A percentile compares a stretch with the other conserved stretches of the same genome.
These are phyloP conservation scores for Mucor lusitanicus DNA, from an alignment of 371 early-diverging fungal species.

Conservation along the genomic window DNA sequence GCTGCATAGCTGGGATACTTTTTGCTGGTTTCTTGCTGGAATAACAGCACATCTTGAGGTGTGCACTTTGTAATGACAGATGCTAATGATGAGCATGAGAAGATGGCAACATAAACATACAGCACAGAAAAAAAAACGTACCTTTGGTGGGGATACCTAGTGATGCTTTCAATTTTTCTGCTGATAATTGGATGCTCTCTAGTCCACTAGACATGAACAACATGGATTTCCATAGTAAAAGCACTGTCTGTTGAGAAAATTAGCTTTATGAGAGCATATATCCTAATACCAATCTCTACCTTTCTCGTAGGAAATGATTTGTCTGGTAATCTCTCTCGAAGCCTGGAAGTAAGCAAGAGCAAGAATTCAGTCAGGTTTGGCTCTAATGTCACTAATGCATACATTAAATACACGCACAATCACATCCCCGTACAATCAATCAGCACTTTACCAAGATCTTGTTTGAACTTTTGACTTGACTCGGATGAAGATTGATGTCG, in stretches of 20 bases:
- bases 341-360: slow-evolving; percentile 48
- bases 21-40: slow-evolving; percentile 54
- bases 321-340: slow-evolving; percentile 1
- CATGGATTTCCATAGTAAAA: slow-evolving; percentile 66
- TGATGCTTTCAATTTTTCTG: slow-evolving; percentile 16
- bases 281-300: slow-evolving; percentile 34
- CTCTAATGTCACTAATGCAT: not conserved
- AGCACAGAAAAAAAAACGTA: not conserved
- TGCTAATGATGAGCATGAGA: not conserved
- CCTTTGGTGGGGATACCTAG: not conserved
- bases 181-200: slow-evolving; percentile 31
- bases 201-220: slow-evolving; percentile 65
- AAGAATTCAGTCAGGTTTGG: slow-evolving; percentile 52
- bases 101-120: not conserved
- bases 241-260: slow-evolving; percentile 28
- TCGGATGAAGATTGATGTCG: slow-evolving; percentile 30
- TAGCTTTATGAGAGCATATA: slow-evolving; percentile 35
- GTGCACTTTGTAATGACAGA: slow-evolving; percentile 53
- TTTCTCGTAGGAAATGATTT: slow-evolving; percentile 78
- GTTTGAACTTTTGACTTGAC: slow-evolving; percentile 22
- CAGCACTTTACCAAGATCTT: slow-evolving; percentile 49
- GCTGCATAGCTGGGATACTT: slow-evolving; percentile 65
- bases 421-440: too few species aligned
- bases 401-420: not conserved
- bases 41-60: slow-evolving; percentile 61